Evolutionary conservation across 805 yeast genomes (phyloP), one percentile per base, ranked within the genome.

Genomic region (Nadsonia fulvescens): DNA sequence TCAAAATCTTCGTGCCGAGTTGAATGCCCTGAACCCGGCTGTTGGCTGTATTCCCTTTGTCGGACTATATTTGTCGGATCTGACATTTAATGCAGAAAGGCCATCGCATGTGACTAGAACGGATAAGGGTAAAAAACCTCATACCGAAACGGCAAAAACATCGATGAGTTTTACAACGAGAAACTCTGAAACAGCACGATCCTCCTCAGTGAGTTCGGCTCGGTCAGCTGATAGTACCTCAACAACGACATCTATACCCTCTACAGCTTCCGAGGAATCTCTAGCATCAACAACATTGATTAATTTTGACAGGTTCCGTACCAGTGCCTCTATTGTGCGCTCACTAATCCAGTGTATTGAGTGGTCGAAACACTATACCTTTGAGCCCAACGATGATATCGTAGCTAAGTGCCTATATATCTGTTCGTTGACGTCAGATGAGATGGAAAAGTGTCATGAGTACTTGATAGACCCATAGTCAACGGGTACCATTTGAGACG

Each of bases 41-140:
- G 56, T 56, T 31, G 96, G 96, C 3, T 71, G 91, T 38, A 69
- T 86, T 27, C 96, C 98, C 12, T 86, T 83, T 46, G 66, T 83
- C 28, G 94, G 92, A 1, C 56, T 86, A 15, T 82, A 79, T 40
- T 47, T 86, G 23, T 71, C 83, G 3, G 96, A 86, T 45, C 56
- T 86, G 39, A 67, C 78, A 1, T 66, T 74, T 41, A 81, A 79
- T 45, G 63, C 72, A 3, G 75, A 70, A 36, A 49, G 71, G 32
- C 67, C 74, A 0, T 59, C 66, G 7, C 53, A 54, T 29, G 47
- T 65, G 2, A 45, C 44, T 12, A 50, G 30, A 18, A 36, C 33
- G 19, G 39, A 46, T 8, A 39, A 52, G 18, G 41, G 22, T n/a
- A 22, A 26, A n/a, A 10, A 8, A 7, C 18, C 30, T 11, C 20